Conservation (phyloP, 169 alveolate genomes). For the Theileria orientalis region DNA sequence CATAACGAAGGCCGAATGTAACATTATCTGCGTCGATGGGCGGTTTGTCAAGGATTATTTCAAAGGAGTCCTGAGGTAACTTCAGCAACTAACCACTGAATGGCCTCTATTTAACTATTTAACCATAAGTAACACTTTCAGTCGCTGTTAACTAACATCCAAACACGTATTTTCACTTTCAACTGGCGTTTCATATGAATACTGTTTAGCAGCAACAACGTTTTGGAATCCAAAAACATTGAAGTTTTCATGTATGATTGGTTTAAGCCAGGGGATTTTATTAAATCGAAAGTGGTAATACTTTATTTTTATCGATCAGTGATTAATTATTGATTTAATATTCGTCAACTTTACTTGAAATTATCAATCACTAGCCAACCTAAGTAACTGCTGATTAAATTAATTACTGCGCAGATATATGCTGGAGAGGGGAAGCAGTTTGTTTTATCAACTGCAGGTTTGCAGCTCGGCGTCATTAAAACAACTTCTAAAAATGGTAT, state of each 20-base stretch:
- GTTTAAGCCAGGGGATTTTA: constrained; percentile 62
- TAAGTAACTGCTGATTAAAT: background rate
- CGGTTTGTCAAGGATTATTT: constrained; percentile 5
- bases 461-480: constrained; percentile 47
- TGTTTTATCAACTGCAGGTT: constrained; percentile 39
- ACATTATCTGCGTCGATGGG: constrained; percentile 31
- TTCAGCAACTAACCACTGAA: too few relatives aligned
- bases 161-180: background rate
- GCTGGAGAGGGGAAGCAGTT: constrained; percentile 49
- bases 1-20: constrained; percentile 53
- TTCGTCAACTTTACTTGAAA: too few relatives aligned
- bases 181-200: background rate
- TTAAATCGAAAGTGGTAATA: constrained; percentile 36
- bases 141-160: background rate
- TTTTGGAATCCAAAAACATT: constrained; percentile 57
- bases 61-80: constrained; percentile 40
- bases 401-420: constrained; percentile 30
- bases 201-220: constrained; percentile 22
- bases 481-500: constrained; percentile 18
- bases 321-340: background rate
- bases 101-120: constrained; percentile 7
- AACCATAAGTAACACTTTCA: background rate
- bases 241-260: constrained; percentile 51
- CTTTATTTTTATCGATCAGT: background rate
- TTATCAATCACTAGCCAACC: background rate